Evolutionary conservation across 148 eudicot genomes (phyloP).

Genomic region (Heliamphora exappendiculata): DNA sequence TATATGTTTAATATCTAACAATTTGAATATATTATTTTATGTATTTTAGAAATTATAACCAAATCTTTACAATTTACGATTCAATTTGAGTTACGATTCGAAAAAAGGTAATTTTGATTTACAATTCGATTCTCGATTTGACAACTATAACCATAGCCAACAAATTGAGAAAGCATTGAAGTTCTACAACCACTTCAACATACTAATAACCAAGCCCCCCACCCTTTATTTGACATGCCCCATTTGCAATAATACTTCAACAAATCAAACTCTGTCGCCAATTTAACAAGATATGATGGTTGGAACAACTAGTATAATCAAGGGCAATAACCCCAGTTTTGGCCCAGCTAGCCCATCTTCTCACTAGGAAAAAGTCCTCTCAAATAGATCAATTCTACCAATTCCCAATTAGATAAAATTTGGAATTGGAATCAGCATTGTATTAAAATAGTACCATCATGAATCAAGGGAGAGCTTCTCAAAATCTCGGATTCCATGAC

Average conservation of each 20-base stretch:
- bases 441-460: slow-evolving; percentile 13
- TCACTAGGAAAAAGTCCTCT: neutral
- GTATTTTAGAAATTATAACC: too few relatives aligned
- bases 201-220: too few relatives aligned
- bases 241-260: too few relatives aligned
- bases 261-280: neutral
- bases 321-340: neutral
- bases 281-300: neutral
- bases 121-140: too few relatives aligned
- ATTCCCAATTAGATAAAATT: neutral
- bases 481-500: slow-evolving; percentile 44
- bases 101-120: too few relatives aligned
- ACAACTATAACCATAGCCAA: too few relatives aligned
- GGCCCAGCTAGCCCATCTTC: neutral
- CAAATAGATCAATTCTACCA: neutral
- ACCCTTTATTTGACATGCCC: too few relatives aligned
- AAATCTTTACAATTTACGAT: too few relatives aligned
- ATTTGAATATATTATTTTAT: too few relatives aligned
- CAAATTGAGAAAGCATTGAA: neutral
- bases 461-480: slow-evolving; percentile 54
- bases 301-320: neutral
- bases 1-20: too few relatives aligned
- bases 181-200: neutral
- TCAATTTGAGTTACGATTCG: too few relatives aligned
- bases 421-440: neutral